These are phyloP conservation scores for Neoboletus brunneissimus DNA, from an alignment of 768 basidiomycete genomes.

Conservation along the genomic window DNA sequence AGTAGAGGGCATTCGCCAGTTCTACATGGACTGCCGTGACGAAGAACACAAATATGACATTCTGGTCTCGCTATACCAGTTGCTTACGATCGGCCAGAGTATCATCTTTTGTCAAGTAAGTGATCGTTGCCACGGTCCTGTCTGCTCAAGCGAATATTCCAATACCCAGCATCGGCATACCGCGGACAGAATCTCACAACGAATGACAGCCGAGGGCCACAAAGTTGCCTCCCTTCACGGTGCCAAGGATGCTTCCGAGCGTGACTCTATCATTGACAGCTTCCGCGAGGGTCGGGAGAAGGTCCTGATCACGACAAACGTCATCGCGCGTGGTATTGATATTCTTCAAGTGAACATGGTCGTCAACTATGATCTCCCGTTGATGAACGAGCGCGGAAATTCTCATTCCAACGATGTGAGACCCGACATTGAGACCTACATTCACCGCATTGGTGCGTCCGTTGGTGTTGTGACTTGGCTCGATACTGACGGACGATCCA, in stretches of 20 bases:
- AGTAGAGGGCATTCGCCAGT: constrained; percentile 92
- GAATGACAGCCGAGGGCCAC: constrained; percentile 93
- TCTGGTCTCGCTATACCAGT: constrained; percentile 81
- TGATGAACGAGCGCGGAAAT: constrained; percentile 68
- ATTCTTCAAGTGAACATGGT: constrained; percentile 99
- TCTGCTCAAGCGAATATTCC: neutral
- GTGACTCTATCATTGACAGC: constrained; percentile 88
- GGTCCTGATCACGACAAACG: constrained; percentile 97
- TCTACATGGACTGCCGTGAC: constrained; percentile 94
- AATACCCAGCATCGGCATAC: constrained; percentile 73
- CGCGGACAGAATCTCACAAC: constrained; percentile 85
- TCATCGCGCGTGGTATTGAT: constrained; percentile 97
- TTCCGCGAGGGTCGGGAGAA: constrained; percentile 97
- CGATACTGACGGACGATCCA: constrained; percentile 31
- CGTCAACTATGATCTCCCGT: constrained; percentile 96
- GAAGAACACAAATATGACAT: constrained; percentile 96
- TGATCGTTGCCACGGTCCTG: constrained; percentile 4
- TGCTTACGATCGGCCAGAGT: constrained; percentile 94
- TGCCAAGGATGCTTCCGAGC: constrained; percentile 84
- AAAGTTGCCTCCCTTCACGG: constrained; percentile 96
- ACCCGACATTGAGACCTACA: constrained; percentile 95
- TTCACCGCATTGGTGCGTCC: constrained; percentile 89
- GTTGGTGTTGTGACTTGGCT: neutral
- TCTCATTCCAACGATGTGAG: constrained; percentile 45
- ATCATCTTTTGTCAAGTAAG: constrained; percentile 96